Base-by-base conservation (phyloP, 1,139 yeast genomes). In the Meyerozyma carpophila region DNA sequence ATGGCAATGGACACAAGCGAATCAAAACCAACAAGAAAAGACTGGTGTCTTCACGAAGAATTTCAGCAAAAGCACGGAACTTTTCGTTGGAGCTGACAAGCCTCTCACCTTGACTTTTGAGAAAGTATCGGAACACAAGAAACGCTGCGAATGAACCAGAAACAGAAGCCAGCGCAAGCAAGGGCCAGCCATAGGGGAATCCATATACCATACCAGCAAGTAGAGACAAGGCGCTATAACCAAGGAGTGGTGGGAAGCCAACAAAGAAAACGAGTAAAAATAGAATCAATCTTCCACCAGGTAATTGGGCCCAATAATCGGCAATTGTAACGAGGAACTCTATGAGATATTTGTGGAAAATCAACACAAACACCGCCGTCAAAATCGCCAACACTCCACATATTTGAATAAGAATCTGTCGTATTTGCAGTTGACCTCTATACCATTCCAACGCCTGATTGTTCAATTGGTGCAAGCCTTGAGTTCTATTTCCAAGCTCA, bases 1-100 rank as follows among this genome's bases (percentile, higher is more conserved):
- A 93, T 0, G 98, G 98, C 54, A 91, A 75, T 0, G 98, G 98
- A 54, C 97, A 89, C 46, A 91, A 64, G 44, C 97, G 71, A 38
- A 93, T 76, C 59, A 91, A 71, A 44, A 84, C 76, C 44, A 93
- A 65, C 37, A 93, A 63, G 48, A 81, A 61, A 47, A 90, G 75
- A 46, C 88, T 82, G 42, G 76, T 71, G 44, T 82, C 82, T 51
- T 82, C 87, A 43, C 66, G 68, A 49, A 93, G 64, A 7, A 90
- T 85, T 46, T 82, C 81, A 1, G 90, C 76, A 52, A 93, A 77
- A 1, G 96, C 91, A 50, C 82, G 77, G 52, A 93, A 81, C 49
- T 79, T 80, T 43, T 79, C 79, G 58, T 85, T 86, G 11, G 73
- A 63, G 42, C 77, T 70, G 36, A 77, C 62, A 46, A 77, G 52